phyloP scores from a whole-genome alignment of 2,329 filamentous ascomycete species.

The Diaporthe humulicola region DNA sequence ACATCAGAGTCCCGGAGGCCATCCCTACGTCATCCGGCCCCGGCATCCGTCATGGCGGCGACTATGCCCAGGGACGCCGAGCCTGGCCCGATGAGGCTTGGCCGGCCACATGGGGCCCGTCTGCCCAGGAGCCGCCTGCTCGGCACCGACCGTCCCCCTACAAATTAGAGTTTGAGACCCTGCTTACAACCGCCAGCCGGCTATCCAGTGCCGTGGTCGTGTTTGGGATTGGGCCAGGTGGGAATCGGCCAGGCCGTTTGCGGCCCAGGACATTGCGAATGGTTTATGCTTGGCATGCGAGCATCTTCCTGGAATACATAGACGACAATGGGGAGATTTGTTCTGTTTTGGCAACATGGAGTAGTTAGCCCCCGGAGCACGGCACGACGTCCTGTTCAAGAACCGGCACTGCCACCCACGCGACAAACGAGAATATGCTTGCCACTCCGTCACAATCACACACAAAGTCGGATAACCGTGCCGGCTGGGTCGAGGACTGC shows the following conservation, averaged over 20 bases:
- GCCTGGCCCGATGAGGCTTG: constrained; percentile 16
- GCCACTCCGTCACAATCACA: no score
- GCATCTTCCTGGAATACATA: no score
- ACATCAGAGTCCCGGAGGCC: background rate
- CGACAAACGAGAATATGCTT: background rate
- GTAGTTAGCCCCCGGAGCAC: background rate
- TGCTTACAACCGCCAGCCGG: background rate
- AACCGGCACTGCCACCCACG: background rate
- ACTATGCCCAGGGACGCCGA: constrained; percentile 6
- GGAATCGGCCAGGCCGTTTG: background rate
- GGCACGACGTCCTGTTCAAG: background rate
- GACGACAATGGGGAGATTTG: background rate
- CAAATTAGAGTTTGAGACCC: background rate
- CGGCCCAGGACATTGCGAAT: no score
- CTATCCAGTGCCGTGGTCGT: background rate
- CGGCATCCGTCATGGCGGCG: constrained; percentile 20
- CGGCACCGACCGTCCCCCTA: background rate
- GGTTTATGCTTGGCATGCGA: background rate
- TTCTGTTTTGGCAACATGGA: background rate
- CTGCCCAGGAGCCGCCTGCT: constrained; percentile 8
- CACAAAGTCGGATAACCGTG: background rate
- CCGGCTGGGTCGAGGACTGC: background rate
- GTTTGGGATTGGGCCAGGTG: background rate
- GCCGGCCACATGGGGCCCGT: background rate
- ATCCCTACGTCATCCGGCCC: background rate